Evolutionary conservation across 768 basidiomycete genomes (phyloP), one percentile per base, ranked within the genome.

Genomic region (Podaxis rugospora): DNA sequence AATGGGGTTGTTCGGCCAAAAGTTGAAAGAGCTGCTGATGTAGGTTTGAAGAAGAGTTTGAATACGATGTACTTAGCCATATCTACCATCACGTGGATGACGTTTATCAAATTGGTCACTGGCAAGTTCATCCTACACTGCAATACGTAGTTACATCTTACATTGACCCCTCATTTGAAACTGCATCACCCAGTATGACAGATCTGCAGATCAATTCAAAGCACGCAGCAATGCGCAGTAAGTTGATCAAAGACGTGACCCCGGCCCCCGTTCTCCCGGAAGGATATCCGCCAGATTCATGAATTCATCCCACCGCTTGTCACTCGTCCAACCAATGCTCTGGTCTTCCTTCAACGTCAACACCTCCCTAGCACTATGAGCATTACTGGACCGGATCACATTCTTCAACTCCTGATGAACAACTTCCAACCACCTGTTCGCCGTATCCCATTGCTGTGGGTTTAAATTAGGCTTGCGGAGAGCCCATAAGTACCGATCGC

Each of bases 401-500:
- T 52, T 59, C 4, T 73, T 67, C 4, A 79, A 63, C 63, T 85
- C 84, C 4, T 74, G 67, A 16, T 76, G 72, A 35, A 92, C 71
- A 5, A 73, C 74, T 44, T 80, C 70, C 14, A 90, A 68, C 87
- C 88, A 92, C 2, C 66, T 71, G 40, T 79, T 75, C 0, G 88
- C 86, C 13, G 83, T 66, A 0, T 69, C 66, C 6, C 75, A 69
- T 64, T 91, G 82, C 3, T 78, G 65, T 0, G 72, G 61, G 3
- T 75, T 71, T 59, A 92, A 69, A n/a, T 66, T 68, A 4, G 85
- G 81, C 0, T 78, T 62, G 4, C 84, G 78, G 14, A 90, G 73
- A 1, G 85, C 78, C 84, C 89, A 92, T 14, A 91, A 55, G 27
- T 74, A 62, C 5, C 85, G 76, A 65, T 92, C 91, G 6, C 82